A percentile compares a stretch with the other conserved stretches of the same genome.
Conservation (phyloP, 345 rosid species). For the Capsella bursapastoris region DNA sequence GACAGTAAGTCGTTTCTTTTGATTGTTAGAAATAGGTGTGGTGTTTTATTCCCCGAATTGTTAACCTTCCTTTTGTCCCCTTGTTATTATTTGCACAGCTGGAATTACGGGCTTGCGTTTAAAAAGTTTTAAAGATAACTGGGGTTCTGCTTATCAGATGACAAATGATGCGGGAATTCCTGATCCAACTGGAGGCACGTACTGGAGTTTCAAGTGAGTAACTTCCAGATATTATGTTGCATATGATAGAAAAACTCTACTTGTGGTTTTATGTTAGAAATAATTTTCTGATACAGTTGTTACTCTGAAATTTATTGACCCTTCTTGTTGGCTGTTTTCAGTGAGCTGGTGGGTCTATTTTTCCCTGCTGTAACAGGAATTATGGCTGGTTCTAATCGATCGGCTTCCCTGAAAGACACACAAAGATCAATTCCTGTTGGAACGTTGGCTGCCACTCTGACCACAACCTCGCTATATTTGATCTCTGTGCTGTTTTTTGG, state of each 20-base stretch:
- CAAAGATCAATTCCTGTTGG: constrained; percentile 96
- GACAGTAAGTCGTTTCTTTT: constrained; percentile 54
- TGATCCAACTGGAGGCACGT: constrained; percentile 68
- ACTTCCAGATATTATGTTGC: constrained; percentile 22
- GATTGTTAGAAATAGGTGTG: constrained; percentile 16
- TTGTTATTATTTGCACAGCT: constrained; percentile 52
- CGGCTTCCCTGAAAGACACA: constrained; percentile 92
- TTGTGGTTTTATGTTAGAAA: constrained; percentile 8
- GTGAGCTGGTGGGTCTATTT: constrained; percentile 96
- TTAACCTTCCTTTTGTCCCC: constrained; percentile 30
- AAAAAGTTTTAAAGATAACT: constrained; percentile 83
- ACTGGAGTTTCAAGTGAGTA: constrained; percentile 93
- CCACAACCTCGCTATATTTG: constrained; percentile 77
- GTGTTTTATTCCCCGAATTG: neutral
- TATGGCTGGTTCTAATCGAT: constrained; percentile 99
- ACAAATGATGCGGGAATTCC: constrained; percentile 97
- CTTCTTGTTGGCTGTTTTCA: constrained; percentile 43
- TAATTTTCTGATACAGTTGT: constrained; percentile 11
- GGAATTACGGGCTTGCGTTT: constrained; percentile 89
- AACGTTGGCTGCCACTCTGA: constrained; percentile 92
- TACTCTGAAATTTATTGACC: constrained; percentile 29
- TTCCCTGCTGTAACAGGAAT: constrained; percentile 99
- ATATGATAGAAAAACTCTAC: constrained; percentile 24
- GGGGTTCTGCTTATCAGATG: constrained; percentile 86
- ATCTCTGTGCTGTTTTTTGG: constrained; percentile 86